Base-by-base conservation (phyloP, 1,284 basidiomycete genomes). In the Fomes fomentarius region DNA sequence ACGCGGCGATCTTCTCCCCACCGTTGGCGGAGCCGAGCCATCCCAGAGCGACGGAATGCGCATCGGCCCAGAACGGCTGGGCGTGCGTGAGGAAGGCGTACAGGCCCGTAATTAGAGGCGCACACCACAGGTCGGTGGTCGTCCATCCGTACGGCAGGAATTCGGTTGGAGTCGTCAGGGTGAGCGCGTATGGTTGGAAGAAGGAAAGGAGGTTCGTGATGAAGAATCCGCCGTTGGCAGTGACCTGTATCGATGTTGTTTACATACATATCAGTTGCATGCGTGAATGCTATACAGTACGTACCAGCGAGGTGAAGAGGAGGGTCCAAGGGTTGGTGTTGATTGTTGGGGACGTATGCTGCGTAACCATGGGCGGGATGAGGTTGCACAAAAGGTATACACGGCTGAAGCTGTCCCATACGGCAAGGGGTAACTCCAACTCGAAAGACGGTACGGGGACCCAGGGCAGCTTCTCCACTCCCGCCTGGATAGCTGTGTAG, bases 51-150 rank as follows among this genome's bases (percentile, higher is more conserved):
- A 82, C 61, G 7, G 66, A 56, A 57, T 90, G 87, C 28, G 80
- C 55, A 25, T 85, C 80, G 0, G 79, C 80, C 85, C 88, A 91
- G 71, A 89, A 89, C 0, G 88, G 87, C 69, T 90, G 88, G 1
- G 85, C 82, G 62, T 91, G 87, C 15, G 89, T 91, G 53, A 91
- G 77, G 57, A 88, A 79, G 48, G 89, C 85, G 63, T 85, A 90
- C 11, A 91, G 67, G 0, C 76, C 88, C 11, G 87, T 89, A 62
- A 83, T 72, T 61, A 82, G 73, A 34, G 83, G 89, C 30, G 89
- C 88, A 72, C 81, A 83, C 89, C 89, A 91, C 26, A 91, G 68
- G 64, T 91, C 89, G 0, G 79, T 77, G 22, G 83, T 83, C 19
- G 85, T 86, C 89, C 89, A 91, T 4, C 89, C 89, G 57, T 87